A percentile compares a stretch with the other conserved stretches of the same genome.
phyloP scores from a whole-genome alignment of 2,329 filamentous ascomycete species.

The Pezicula radicicola region DNA sequence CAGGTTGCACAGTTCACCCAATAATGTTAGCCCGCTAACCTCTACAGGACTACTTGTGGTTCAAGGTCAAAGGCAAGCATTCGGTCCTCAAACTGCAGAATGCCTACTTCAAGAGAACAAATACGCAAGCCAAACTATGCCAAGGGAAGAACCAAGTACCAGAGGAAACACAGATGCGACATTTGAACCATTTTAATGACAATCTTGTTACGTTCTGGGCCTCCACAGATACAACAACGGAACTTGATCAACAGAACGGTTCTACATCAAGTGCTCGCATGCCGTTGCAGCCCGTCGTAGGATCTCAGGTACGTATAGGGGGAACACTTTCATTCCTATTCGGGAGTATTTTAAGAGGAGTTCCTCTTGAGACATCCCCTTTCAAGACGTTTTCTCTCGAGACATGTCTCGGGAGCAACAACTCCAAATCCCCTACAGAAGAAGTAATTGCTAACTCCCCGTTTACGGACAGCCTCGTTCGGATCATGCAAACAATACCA shows the following conservation, averaged over 20 bases:
- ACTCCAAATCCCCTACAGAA: too few species aligned
- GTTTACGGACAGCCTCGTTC: too few species aligned
- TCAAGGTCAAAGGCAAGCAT: constrained; percentile 8
- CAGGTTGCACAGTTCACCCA: too few species aligned
- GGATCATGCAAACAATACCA: too few species aligned
- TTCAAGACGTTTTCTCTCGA: too few species aligned
- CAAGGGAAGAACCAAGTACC: not conserved
- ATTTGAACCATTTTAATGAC: constrained; percentile 7
- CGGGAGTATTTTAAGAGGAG: too few species aligned
- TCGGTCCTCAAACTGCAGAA: constrained; percentile 4
- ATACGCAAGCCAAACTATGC: constrained; percentile 1
- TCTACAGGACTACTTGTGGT: constrained; percentile 5
- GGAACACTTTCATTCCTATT: too few species aligned
- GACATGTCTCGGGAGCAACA: too few species aligned
- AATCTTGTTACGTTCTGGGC: constrained; percentile 12
- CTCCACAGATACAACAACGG: not conserved
- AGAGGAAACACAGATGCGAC: constrained; percentile 7
- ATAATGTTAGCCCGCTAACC: too few species aligned
- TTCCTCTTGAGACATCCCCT: too few species aligned
- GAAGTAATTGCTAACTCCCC: too few species aligned
- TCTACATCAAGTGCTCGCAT: not conserved
- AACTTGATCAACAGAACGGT: not conserved
- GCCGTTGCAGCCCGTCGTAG: constrained; percentile 4
- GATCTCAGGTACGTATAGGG: too few species aligned
- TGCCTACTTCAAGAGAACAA: constrained; percentile 9